Evolutionary conservation across 2,329 filamentous ascomycete genomes (phyloP), one percentile per base, ranked within the genome.

Genomic region (Aspergillus transmontanensis): DNA sequence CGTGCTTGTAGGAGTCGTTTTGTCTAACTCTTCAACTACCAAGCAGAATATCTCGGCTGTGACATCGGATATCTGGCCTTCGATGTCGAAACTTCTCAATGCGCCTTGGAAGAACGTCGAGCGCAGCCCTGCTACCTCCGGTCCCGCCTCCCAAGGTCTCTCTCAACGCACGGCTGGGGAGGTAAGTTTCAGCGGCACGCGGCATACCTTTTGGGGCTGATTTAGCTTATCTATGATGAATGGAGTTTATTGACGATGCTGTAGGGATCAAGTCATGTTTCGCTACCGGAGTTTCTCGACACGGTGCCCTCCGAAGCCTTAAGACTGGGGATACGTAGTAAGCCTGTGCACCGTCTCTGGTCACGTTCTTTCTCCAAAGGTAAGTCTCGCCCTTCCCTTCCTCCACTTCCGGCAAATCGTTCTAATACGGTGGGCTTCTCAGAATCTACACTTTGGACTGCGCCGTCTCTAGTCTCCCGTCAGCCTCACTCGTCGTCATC

Each of bases 21-120:
- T 59, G 26, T 50, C 66, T 74, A 21, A 73, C 58, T n/a, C 19
- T 9, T 50, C 39, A 10, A 26, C 57, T 46, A 32, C 34, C 41
- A 34, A 57, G n/a, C 66, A 87, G 84, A 82, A 80, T 64, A 73
- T 84, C 57, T 73, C 76, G 54, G 74, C 76, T n/a, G 75, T 74
- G 59, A 76, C 77, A 46, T 77, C 79, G 41, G 79, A 82, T 67
- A 64, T 81, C 57, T 81, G 78, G 79, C 79, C 80, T 50, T 78
- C 76, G 30, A 73, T 83, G 68, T 78, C 76, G 55, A 80, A 71
- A 63, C 63, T 76, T 58, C 67, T 82, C 51, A 69, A 71, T 50
- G 70, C 73, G 62, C 76, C 79, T 30, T 77, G 74, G 75, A 79
- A 74, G 63, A 68, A 68, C 53, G 59, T 73, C 59, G 72, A 72